Conservation (phyloP, 441 rosid genomes). For the Corymbia calophylla region DNA sequence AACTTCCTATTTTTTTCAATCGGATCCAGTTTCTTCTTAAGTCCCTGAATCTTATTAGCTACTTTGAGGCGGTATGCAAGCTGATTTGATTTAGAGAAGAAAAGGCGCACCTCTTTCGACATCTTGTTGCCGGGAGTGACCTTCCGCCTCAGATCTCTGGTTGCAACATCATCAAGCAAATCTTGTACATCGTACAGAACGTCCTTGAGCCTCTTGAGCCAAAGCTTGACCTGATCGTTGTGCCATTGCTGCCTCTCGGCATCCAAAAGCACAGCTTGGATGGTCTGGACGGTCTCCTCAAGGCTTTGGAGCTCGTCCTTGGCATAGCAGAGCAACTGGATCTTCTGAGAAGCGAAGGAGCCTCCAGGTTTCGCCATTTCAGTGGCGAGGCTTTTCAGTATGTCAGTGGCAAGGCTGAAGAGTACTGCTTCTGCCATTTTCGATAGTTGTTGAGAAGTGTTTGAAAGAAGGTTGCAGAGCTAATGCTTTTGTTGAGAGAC, state of each 20-base stretch:
- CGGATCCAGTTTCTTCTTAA: no score
- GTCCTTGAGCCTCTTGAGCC: neutral
- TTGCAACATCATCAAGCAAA: fast-evolving
- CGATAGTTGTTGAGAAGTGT: no score
- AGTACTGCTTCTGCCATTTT: no score
- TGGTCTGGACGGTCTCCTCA: fast-evolving
- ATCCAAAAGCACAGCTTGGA: neutral
- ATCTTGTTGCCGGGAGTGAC: neutral
- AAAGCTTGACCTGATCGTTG: fast-evolving
- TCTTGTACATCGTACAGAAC: neutral
- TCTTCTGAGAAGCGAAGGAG: no score
- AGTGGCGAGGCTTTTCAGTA: no score
- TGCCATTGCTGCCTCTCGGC: neutral
- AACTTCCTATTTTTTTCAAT: fast-evolving
- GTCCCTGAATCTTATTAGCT: no score
- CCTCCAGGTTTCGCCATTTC: no score
- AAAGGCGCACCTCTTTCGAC: fast-evolving
- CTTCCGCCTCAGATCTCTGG: neutral
- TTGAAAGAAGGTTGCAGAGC: no score
- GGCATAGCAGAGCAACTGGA: no score
- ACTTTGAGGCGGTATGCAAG: fast-evolving
- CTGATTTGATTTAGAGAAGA: neutral
- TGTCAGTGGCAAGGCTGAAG: no score
- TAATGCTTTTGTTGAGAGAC: no score
- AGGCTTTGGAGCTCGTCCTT: no score